Conservation (phyloP, 75 land plant genomes). For the Pinus albicaulis region DNA sequence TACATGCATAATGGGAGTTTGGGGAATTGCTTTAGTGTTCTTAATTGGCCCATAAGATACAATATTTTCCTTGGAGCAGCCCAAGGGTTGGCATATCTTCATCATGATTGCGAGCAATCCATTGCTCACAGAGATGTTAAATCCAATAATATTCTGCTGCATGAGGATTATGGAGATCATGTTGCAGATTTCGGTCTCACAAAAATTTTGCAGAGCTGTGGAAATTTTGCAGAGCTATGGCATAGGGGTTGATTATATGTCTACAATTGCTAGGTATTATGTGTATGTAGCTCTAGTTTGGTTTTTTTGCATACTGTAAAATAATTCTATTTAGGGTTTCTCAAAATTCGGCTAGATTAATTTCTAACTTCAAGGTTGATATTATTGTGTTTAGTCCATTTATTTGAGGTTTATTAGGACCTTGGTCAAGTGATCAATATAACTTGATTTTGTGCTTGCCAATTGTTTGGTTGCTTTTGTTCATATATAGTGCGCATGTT, state of each 20-base stretch:
- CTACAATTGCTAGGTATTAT: constrained; percentile 80
- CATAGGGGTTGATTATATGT: constrained; percentile 53
- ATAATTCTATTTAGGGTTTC: neutral
- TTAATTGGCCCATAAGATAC: constrained; percentile 71
- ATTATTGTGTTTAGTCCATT: neutral
- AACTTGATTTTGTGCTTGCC: neutral
- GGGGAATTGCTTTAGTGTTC: constrained; percentile 63
- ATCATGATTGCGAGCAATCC: constrained; percentile 87
- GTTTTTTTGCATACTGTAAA: neutral
- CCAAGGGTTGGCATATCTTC: constrained; percentile 77
- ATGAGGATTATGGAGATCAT: constrained; percentile 50
- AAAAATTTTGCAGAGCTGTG: constrained; percentile 28
- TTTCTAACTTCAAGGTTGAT: neutral
- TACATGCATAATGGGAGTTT: constrained; percentile 91
- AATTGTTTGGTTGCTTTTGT: neutral
- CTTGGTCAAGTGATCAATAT: neutral
- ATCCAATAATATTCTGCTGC: constrained; percentile 80
- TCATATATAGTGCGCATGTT: too few species aligned
- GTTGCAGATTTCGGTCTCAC: constrained; percentile 89
- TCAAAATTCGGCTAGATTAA: neutral
- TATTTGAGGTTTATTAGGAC: too few species aligned
- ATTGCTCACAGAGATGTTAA: constrained; percentile 84
- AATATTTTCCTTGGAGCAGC: constrained; percentile 82
- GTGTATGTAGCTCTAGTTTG: constrained; percentile 92
- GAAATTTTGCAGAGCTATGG: too few species aligned